phyloP scores from a whole-genome alignment of 1,284 basidiomycete species.

The Microbotryum violaceum region DNA sequence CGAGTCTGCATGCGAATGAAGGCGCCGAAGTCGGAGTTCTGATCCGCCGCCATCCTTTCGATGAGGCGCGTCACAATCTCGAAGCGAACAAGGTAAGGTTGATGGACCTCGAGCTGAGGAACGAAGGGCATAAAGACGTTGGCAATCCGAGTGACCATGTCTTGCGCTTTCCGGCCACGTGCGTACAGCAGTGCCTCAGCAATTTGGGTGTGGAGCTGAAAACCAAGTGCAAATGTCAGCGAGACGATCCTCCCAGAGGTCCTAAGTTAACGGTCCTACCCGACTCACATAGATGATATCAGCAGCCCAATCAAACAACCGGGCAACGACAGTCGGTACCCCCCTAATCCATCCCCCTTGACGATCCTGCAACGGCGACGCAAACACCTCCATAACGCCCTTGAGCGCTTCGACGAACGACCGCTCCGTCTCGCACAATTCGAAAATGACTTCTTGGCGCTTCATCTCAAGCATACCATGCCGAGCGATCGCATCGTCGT shows the following conservation, averaged over 20 bases:
- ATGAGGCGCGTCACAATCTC: slow-evolving; percentile 55
- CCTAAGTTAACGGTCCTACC: too few species aligned
- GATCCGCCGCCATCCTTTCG: slow-evolving; percentile 51
- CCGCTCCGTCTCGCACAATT: slow-evolving; percentile 60
- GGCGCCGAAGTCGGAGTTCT: slow-evolving; percentile 64
- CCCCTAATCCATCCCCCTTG: slow-evolving; percentile 71
- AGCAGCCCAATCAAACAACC: slow-evolving; percentile 74
- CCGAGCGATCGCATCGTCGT: slow-evolving; percentile 34
- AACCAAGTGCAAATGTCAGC: background rate
- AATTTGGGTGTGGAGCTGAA: slow-evolving; percentile 60
- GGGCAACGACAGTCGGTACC: slow-evolving; percentile 57
- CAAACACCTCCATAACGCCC: slow-evolving; percentile 59
- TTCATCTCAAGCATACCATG: slow-evolving; percentile 50
- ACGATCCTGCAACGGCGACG: slow-evolving; percentile 60
- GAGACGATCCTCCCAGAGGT: background rate
- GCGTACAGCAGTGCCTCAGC: slow-evolving; percentile 49
- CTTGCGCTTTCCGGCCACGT: slow-evolving; percentile 43
- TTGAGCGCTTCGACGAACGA: slow-evolving; percentile 59
- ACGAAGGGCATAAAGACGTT: slow-evolving; percentile 56
- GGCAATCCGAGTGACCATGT: slow-evolving; percentile 50
- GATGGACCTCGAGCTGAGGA: slow-evolving; percentile 64
- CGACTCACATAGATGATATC: slow-evolving; percentile 52
- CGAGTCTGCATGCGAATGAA: slow-evolving; percentile 62
- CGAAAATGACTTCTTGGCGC: slow-evolving; percentile 61
- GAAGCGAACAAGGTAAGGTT: slow-evolving; percentile 70